Evolutionary conservation across 345 rosid species (phyloP), one percentile per base, ranked within the genome.

Genomic region (Durio zibethinus): DNA sequence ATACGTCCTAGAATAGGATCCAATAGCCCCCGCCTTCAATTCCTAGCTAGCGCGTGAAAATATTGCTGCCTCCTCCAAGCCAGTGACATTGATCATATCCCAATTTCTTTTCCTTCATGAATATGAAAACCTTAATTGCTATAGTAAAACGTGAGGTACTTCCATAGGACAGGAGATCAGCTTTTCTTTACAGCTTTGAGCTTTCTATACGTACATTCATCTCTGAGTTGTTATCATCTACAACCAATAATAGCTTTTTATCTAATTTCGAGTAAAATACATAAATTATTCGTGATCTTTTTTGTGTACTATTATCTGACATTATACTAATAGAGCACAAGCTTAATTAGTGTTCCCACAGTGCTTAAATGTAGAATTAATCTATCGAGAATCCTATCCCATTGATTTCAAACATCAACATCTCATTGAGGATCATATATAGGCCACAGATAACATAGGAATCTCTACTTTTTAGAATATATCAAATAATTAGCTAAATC

Each of bases 1-100:
- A 74, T 76, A 73, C 67, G 21, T 59, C 75, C 77, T 47, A 71
- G 23, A 70, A 70, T 48, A 48, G 40, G 40, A 69, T 23, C 73
- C 56, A 27, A 45, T 47, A 47, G 8, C 25, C 38, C 74, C 15
- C n/a, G n/a, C n/a, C 42, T 36, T 9, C 18, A 14, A 1, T 27
- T 27, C 64, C 35, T 59, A 59, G 64, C 64, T 59, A 59, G 36
- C 8, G 5, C 35, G 7, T 23, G 16, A 38, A 65, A 38, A 36
- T 4, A 10, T 36, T 36, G 29, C 27, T 38, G 23, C 45, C 9
- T 9, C 16, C 15, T 57, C 50, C 4, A 57, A 25, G 63, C 33
- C 18, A 59, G 33, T 25, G 18, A 59, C 35, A 27, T 59, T 59
- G 33, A 10, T 57, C 35, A 27, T 27, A 18, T 10, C 38, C 7